These are phyloP conservation scores for Trametopsis cervina DNA, from an alignment of 768 basidiomycete species.

Conservation along the genomic window DNA sequence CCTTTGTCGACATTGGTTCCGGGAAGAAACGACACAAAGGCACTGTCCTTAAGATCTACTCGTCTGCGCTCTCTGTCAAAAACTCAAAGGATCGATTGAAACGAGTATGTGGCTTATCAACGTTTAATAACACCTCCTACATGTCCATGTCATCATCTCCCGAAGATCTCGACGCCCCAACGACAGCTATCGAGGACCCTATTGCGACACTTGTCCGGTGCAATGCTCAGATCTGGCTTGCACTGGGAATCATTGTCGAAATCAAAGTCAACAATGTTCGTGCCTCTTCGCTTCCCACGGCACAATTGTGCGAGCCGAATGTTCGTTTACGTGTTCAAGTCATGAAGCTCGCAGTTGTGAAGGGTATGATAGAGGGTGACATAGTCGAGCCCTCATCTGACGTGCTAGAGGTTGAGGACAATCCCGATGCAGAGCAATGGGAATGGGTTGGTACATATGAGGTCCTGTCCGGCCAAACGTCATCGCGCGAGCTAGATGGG, in stretches of 20 bases:
- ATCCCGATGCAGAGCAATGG: background rate
- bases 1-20: background rate
- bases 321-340: background rate
- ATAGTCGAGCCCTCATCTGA: no score
- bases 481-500: background rate
- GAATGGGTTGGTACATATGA: background rate
- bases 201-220: background rate
- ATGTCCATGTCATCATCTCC: no score
- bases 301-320: background rate
- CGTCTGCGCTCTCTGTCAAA: background rate
- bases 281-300: background rate
- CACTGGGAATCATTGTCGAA: background rate
- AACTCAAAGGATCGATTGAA: background rate
- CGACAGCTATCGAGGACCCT: background rate
- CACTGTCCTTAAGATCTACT: background rate
- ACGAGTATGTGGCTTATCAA: background rate
- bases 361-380: no score
- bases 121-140: background rate
- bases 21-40: background rate
- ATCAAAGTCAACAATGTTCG: background rate
- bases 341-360: background rate
- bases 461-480: background rate
- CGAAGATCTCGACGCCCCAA: background rate
- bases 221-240: background rate
- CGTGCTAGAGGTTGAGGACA: background rate